phyloP scores from a whole-genome alignment of 768 basidiomycete species.

The Mycena albidolilacea region DNA sequence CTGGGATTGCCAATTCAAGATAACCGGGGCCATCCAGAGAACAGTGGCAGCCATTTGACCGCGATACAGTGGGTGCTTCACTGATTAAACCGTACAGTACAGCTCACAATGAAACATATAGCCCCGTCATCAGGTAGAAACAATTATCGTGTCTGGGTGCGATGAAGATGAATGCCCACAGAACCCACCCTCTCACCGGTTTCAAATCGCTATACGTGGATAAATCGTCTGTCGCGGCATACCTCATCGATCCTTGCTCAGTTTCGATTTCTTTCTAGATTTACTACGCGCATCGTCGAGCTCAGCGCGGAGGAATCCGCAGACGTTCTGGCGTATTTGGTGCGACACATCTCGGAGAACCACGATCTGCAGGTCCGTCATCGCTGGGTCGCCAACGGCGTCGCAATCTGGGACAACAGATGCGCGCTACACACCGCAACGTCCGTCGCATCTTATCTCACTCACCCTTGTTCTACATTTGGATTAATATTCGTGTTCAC shows the following conservation, averaged over 20 bases:
- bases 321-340: conserved; percentile 61
- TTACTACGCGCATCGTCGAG: conserved; percentile 69
- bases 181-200: conserved; percentile 72
- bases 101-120: conserved; percentile 28
- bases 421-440: conserved; percentile 63
- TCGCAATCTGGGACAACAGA: conserved; percentile 76
- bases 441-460: conserved; percentile 41
- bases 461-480: not conserved
- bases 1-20: conserved; percentile 48
- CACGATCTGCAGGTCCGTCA: conserved; percentile 69
- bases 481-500: not conserved
- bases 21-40: conserved; percentile 66
- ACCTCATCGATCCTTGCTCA: not conserved
- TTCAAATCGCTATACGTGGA: conserved; percentile 72
- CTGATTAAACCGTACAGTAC: not conserved
- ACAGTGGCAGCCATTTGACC: conserved; percentile 61
- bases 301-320: conserved; percentile 68
- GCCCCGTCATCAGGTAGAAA: conserved; percentile 57
- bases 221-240: conserved; percentile 48
- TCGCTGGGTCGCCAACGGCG: conserved; percentile 65
- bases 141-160: not conserved
- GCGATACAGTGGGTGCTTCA: conserved; percentile 61
- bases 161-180: not conserved
- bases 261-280: conserved; percentile 48
- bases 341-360: conserved; percentile 66